These are phyloP conservation scores for Marsdenia floribunda DNA, from an alignment of 257 asterid species.

Conservation along the genomic window DNA sequence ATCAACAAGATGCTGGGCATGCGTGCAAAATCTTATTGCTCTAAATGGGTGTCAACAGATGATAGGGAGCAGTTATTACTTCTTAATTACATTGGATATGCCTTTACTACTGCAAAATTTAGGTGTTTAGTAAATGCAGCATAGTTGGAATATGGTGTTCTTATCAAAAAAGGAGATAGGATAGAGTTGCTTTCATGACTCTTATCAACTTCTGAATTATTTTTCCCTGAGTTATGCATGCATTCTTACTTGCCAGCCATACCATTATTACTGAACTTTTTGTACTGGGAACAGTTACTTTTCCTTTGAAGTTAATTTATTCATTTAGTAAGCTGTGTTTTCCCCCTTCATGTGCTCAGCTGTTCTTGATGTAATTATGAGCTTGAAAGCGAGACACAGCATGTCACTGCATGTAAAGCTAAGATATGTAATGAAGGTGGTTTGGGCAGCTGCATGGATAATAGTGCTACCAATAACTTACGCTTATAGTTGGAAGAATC, in stretches of 20 bases:
- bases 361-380: conserved; percentile 64
- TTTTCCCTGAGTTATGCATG: neutral
- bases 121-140: neutral
- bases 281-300: neutral
- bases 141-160: neutral
- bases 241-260: neutral
- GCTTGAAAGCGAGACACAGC: conserved; percentile 84
- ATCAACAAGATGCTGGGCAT: neutral
- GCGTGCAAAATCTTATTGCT: neutral
- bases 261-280: neutral
- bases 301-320: neutral
- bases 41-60: neutral
- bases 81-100: neutral
- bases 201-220: neutral
- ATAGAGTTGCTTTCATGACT: neutral
- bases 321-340: neutral
- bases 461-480: conserved; percentile 84
- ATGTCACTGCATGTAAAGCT: conserved; percentile 86
- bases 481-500: conserved; percentile 80
- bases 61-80: neutral
- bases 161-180: neutral
- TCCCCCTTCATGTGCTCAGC: conserved; percentile 45
- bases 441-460: conserved; percentile 84
- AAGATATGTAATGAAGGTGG: conserved; percentile 69
- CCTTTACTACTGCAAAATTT: neutral